Evolutionary conservation across 805 yeast species (phyloP).

Genomic region (Lipomyces yamadae): DNA sequence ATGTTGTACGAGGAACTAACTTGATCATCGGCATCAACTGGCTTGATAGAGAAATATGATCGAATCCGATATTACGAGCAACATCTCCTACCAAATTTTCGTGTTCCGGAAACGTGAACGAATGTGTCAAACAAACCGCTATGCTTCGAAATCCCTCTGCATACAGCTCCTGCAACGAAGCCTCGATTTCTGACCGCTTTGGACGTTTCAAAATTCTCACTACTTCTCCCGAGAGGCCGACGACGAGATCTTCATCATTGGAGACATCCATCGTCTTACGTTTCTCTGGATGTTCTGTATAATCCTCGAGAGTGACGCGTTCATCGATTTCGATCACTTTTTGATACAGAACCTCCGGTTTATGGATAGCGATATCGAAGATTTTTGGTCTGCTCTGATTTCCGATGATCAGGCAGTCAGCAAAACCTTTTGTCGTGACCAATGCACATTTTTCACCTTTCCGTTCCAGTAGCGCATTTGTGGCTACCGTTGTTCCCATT

Average conservation of each 20-base stretch:
- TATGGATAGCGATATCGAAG: conserved; percentile 77
- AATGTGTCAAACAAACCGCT: conserved; percentile 73
- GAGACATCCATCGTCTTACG: conserved; percentile 37
- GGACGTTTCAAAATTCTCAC: conserved; percentile 62
- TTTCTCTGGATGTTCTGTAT: conserved; percentile 68
- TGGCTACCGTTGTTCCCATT: conserved; percentile 96
- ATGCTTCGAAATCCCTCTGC: conserved; percentile 66
- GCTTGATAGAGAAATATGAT: conserved; percentile 68
- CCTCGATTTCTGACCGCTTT: conserved; percentile 51
- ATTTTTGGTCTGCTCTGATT: conserved; percentile 91
- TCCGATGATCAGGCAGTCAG: conserved; percentile 81
- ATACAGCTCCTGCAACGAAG: conserved; percentile 53
- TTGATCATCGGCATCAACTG: conserved; percentile 80
- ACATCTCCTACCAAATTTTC: conserved; percentile 62
- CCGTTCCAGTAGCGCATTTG: conserved; percentile 90
- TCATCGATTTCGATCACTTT: conserved; percentile 85
- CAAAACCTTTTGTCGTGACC: conserved; percentile 85
- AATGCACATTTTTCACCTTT: conserved; percentile 89
- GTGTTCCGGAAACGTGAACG: conserved; percentile 74
- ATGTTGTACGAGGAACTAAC: conserved; percentile 73
- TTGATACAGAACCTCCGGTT: conserved; percentile 73
- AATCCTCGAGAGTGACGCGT: conserved; percentile 82
- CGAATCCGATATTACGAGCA: conserved; percentile 69
- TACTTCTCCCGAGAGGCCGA: conserved; percentile 71
- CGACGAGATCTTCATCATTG: conserved; percentile 48